These are phyloP conservation scores for Jamesozyma hellenica DNA, from an alignment of 805 yeast genomes.

Conservation along the genomic window DNA sequence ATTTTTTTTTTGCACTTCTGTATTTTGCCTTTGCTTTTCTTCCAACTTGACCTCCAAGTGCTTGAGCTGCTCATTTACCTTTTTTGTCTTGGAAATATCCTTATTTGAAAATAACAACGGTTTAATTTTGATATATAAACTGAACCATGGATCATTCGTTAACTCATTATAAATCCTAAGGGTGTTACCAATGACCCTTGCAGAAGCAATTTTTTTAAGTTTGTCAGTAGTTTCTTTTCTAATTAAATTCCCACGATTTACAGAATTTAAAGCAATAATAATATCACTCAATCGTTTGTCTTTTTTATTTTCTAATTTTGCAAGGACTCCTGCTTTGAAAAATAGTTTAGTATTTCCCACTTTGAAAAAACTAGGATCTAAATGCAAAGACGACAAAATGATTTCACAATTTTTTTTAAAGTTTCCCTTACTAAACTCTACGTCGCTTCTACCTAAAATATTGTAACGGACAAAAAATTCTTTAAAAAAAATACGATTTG, in stretches of 20 bases:
- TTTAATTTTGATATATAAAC: constrained; percentile 55
- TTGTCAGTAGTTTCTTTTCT: constrained; percentile 40
- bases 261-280: constrained; percentile 52
- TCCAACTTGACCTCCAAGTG: constrained; percentile 39
- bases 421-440: constrained; percentile 31
- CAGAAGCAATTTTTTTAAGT: constrained; percentile 57
- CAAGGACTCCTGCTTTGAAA: constrained; percentile 93
- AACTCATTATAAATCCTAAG: constrained; percentile 43
- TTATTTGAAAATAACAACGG: constrained; percentile 64
- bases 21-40: constrained; percentile 28
- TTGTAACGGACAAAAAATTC: constrained; percentile 71
- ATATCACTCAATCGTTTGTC: constrained; percentile 51
- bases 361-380: constrained; percentile 74
- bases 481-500: constrained; percentile 77
- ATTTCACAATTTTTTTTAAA: constrained; percentile 60
- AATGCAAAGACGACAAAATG: constrained; percentile 49
- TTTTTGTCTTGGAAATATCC: constrained; percentile 48
- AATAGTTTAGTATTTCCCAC: constrained; percentile 89
- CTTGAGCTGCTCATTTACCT: constrained; percentile 46
- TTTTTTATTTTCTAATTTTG: constrained; percentile 70
- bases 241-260: constrained; percentile 51
- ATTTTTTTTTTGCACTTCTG: constrained; percentile 22
- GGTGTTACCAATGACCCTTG: constrained; percentile 55
- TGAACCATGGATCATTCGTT: constrained; percentile 67
- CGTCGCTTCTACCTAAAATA: constrained; percentile 44